These are phyloP conservation scores for Mariannaea sp. DNA, from an alignment of 2,329 filamentous ascomycete genomes.

Conservation along the genomic window DNA sequence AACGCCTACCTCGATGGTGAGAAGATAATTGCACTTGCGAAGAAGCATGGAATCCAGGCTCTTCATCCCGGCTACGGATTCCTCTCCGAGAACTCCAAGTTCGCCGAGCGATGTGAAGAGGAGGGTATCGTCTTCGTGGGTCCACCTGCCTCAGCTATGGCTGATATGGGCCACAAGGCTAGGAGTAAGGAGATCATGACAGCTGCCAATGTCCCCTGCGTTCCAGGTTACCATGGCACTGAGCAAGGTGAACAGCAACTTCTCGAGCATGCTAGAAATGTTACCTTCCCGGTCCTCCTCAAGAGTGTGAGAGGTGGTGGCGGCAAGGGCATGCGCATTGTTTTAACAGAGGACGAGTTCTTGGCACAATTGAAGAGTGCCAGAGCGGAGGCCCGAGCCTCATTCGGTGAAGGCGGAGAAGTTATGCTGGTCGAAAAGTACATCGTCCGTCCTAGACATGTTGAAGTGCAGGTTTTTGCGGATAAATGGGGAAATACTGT, in stretches of 20 bases:
- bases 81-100: constrained; percentile 88
- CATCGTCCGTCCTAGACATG: constrained; percentile 77
- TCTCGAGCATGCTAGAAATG: constrained; percentile 71
- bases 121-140: constrained; percentile 95
- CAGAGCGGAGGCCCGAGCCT: constrained; percentile 73
- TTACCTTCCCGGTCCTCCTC: constrained; percentile 71
- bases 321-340: constrained; percentile 84
- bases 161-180: constrained; percentile 93
- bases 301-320: constrained; percentile 84
- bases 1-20: constrained; percentile 93
- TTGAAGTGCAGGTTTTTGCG: constrained; percentile 90
- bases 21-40: constrained; percentile 86
- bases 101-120: constrained; percentile 85
- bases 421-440: constrained; percentile 87
- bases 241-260: constrained; percentile 73
- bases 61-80: constrained; percentile 98
- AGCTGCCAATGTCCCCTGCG: constrained; percentile 90
- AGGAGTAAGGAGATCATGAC: constrained; percentile 97
- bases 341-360: constrained; percentile 70
- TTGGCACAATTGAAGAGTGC: constrained; percentile 71
- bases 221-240: constrained; percentile 90
- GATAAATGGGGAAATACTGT: constrained; percentile 80
- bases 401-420: constrained; percentile 79
- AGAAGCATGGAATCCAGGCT: constrained; percentile 83
- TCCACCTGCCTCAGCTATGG: constrained; percentile 78